These are phyloP conservation scores for Somion occarium DNA, from an alignment of 1,284 basidiomycete species.

Conservation along the genomic window DNA sequence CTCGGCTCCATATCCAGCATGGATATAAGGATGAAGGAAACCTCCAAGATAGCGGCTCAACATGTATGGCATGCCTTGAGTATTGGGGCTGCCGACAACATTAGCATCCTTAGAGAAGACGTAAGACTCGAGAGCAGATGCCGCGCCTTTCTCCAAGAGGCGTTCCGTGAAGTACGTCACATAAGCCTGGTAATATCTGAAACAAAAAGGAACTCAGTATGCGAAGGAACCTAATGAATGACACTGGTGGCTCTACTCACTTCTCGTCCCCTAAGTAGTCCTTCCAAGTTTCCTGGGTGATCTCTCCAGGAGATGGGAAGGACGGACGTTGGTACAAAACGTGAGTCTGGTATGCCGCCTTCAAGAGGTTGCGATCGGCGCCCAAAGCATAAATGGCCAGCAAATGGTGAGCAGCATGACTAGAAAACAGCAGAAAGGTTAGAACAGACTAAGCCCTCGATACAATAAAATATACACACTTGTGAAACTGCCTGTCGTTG, in stretches of 20 bases:
- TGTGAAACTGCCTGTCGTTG: constrained; percentile 56
- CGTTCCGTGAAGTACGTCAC: constrained; percentile 48
- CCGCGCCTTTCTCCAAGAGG: constrained; percentile 34
- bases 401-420: constrained; percentile 16
- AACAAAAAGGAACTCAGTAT: neutral
- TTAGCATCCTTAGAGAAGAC: constrained; percentile 54
- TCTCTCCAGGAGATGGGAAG: constrained; percentile 18
- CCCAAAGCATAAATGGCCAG: constrained; percentile 16
- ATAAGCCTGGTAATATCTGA: constrained; percentile 56
- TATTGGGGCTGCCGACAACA: constrained; percentile 23
- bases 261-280: constrained; percentile 44
- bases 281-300: constrained; percentile 41
- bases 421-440: neutral
- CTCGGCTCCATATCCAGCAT: constrained; percentile 59
- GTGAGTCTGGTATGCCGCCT: constrained; percentile 15
- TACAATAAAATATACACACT: constrained; percentile 29
- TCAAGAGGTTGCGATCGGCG: constrained; percentile 8
- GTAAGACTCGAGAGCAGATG: constrained; percentile 45
- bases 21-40: constrained; percentile 62
- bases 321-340: constrained; percentile 14
- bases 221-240: neutral
- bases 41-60: constrained; percentile 54
- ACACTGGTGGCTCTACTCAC: constrained; percentile 27
- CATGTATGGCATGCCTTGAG: constrained; percentile 45
- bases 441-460: neutral